Base-by-base conservation (phyloP, 2,329 filamentous ascomycete species). In the Clonostachys byssicola region DNA sequence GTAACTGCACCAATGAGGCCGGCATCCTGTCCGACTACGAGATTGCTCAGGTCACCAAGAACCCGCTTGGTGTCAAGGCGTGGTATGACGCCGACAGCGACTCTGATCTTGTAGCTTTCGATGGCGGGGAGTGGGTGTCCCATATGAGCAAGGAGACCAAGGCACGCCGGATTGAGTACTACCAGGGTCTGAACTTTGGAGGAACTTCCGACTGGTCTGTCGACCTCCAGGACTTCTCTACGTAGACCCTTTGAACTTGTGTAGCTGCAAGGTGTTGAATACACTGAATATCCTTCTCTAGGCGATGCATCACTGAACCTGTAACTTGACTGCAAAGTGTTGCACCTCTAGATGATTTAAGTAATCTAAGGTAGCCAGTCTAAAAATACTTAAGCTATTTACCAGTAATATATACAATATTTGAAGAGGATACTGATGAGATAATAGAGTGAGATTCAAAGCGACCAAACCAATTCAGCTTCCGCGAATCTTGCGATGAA, bases 1-100 rank as follows among this genome's bases (percentile, higher is more conserved):
- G 63, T 5, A 40, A 33, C 3, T 66, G 64, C 49, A 67, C 63
- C 1, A 48, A 47, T 3, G 60, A 55, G 1, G 48, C 46, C 2
- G 63, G 64, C 2, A 65, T 65, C 33, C 56, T 66, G 13, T 47
- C 58, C 12, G 54, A 63, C 41, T 55, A 53, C 12, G 63, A 66
- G 49, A 62, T 66, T 16, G 20, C 54, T 6, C 53, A 62, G 16
- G 62, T 68, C 33, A 56, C 63, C 33, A 46, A 50, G 3, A 52
- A 54, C 44, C 44, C 45, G 7, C 3, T 30, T 18, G 45, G 34
- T 6, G 36, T 43, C 6, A 49, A 41, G 33, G 49, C 47, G n/a
- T 17, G 42, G 17, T 52, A 39, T 40, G 44, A 39, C n/a, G 41
- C 42, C 17, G 45, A 12, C 23, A 30, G 23, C 38, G 43, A 39